These are phyloP conservation scores for Puccinia sorghi DNA, from an alignment of 1,284 basidiomycete species.

Conservation along the genomic window DNA sequence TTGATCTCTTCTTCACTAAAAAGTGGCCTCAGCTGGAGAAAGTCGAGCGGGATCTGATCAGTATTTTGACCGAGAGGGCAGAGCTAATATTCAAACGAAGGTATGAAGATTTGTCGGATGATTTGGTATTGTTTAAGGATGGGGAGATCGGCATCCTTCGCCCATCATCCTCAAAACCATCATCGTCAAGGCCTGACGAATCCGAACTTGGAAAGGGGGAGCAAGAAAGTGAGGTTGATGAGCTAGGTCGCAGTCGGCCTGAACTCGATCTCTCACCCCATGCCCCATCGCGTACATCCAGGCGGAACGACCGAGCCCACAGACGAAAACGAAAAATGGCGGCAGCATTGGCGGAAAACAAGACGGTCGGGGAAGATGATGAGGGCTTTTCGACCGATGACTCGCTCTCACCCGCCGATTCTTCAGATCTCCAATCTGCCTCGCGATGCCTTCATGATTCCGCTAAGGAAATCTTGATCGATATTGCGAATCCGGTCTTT, in stretches of 20 bases:
- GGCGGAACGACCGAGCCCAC: constrained; percentile 52
- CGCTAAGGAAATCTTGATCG: constrained; percentile 66
- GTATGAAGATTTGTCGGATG: constrained; percentile 74
- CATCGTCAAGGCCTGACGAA: not conserved
- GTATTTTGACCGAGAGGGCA: constrained; percentile 72
- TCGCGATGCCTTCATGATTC: constrained; percentile 64
- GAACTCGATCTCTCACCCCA: constrained; percentile 25
- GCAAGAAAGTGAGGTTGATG: constrained; percentile 63
- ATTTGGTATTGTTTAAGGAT: constrained; percentile 74
- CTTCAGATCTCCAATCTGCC: constrained; percentile 70
- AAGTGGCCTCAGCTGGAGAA: constrained; percentile 85
- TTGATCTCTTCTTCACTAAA: constrained; percentile 84
- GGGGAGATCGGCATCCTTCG: constrained; percentile 53
- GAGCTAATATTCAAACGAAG: constrained; percentile 71
- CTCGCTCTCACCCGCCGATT: constrained; percentile 68
- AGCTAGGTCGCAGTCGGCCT: constrained; percentile 62
- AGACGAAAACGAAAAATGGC: constrained; percentile 64
- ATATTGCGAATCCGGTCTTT: constrained; percentile 86
- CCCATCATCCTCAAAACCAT: too few species aligned
- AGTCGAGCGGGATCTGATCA: constrained; percentile 77
- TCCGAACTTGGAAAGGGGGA: constrained; percentile 54
- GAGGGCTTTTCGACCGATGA: constrained; percentile 86
- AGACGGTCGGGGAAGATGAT: constrained; percentile 61
- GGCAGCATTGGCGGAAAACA: constrained; percentile 53
- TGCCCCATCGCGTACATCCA: constrained; percentile 57